Base-by-base conservation (phyloP, 768 basidiomycete genomes). In the Auriscalpium vulgare region DNA sequence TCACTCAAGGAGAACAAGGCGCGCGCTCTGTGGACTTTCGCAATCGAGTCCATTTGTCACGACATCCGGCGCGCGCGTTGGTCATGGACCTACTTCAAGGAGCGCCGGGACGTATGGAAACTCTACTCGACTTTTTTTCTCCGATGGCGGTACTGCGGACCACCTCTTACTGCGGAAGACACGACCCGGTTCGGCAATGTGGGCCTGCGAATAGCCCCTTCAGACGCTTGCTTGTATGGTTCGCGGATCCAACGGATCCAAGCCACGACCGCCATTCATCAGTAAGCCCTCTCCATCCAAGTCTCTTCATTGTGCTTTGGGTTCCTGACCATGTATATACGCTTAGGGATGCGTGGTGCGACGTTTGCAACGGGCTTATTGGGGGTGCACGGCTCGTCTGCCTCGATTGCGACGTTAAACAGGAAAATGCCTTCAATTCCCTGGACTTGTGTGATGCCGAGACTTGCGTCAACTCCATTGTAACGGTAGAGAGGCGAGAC, bases 51-150 rank as follows among this genome's bases (percentile, higher is more conserved):
- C 6, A 63, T 66, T 3, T 45, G 50, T 7, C 50, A 58, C 37
- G 56, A 63, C 10, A 48, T 72, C 3, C 62, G 65, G 3, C 58
- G 64, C 38, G 46, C 57, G 29, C 55, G 54, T 1, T 70, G 66
- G 66, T 53, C 66, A 5, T 71, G 69, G 70, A 51, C 63, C 19
- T 69, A 64, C 51, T 69, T 72, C 60, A 34, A 59, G 29, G 67
- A 68, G 47, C 65, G 71, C 35, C 59, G 68, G 19, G 61, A 66
- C 51, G 55, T 59, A 5, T 54, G 70, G 34, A 37, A 56, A 7
- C 47, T 60, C 1, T 68, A 67, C 38, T 58, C 71, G 35, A 57
- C 68, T 36, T 56, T 70, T 49, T 56, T 56, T 23, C 60, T 64
- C 36, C 65, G 68, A 3, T 51, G 55, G 43, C 45, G 38, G 13